These are phyloP conservation scores for Parachlorella kessleri DNA, from an alignment of 139 green algal species.

Conservation along the genomic window DNA sequence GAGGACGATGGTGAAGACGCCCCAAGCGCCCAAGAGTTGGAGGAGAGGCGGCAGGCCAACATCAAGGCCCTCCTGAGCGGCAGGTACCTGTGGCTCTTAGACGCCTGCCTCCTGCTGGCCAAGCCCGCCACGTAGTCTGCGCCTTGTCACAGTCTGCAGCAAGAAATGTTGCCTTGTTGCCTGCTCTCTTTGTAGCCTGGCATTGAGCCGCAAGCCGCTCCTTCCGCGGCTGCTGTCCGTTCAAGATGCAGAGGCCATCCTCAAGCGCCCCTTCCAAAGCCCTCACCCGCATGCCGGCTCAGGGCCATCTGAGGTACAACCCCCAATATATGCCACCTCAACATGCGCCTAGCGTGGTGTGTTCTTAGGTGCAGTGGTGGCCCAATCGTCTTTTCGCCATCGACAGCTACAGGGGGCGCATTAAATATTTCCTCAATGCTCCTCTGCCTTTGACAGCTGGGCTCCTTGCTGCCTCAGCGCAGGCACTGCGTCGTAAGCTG, in stretches of 20 bases:
- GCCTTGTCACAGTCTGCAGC: no score
- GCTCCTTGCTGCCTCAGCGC: no score
- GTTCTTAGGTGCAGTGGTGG: no score
- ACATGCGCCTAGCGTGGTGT: no score
- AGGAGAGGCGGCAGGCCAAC: constrained; percentile 51
- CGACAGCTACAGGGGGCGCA: no score
- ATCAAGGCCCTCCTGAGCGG: constrained; percentile 63
- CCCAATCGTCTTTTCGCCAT: no score
- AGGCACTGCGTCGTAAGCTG: constrained; percentile 72
- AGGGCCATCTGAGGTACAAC: not conserved
- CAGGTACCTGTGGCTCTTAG: no score
- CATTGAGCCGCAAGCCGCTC: not conserved
- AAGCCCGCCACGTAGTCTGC: no score
- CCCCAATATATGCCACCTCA: constrained; percentile 1
- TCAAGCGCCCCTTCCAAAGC: constrained; percentile 6
- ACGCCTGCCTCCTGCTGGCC: no score
- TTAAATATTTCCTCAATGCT: no score
- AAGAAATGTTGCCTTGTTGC: no score
- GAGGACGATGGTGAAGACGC: not conserved
- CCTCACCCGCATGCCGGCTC: not conserved
- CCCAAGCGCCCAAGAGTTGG: not conserved
- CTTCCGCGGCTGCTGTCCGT: constrained; percentile 16
- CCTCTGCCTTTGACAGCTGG: no score
- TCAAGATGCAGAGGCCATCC: constrained; percentile 16
- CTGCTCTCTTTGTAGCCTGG: not conserved